A percentile compares a stretch with the other conserved stretches of the same genome.
phyloP scores from a whole-genome alignment of 306 rosid species.

The Benincasa hispida region DNA sequence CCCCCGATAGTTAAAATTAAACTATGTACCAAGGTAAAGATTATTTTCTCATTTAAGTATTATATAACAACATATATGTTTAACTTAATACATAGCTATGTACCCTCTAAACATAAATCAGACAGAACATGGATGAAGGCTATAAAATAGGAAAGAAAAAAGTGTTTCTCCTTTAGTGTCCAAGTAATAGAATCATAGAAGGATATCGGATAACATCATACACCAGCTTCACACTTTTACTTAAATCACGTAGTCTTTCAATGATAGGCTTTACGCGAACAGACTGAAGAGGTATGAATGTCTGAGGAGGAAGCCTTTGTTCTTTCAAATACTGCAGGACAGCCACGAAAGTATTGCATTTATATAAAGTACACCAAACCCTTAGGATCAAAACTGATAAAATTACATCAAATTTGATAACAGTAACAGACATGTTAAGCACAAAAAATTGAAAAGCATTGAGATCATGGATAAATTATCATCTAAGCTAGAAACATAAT shows the following conservation, averaged over 20 bases:
- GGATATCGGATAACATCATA: conserved; percentile 98
- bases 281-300: conserved; percentile 96
- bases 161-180: background rate
- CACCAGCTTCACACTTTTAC: conserved; percentile 75
- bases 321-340: conserved; percentile 91
- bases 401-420: background rate
- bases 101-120: background rate
- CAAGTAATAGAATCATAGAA: conserved; percentile 15
- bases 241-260: conserved; percentile 83
- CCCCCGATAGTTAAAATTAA: background rate
- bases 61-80: background rate
- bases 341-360: conserved; percentile 16
- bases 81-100: background rate
- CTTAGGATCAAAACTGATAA: background rate
- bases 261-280: conserved; percentile 84
- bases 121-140: background rate
- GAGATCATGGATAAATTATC: background rate
- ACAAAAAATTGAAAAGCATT: background rate
- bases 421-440: background rate
- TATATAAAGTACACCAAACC: background rate
- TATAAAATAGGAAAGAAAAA: background rate
- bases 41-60: background rate
- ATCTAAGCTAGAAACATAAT: background rate
- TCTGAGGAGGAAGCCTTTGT: conserved; percentile 99
- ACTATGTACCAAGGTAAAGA: background rate